A percentile compares a stretch with the other conserved stretches of the same genome.
Evolutionary conservation across 345 rosid species (phyloP).

Genomic region (Atalantia buxifolia): DNA sequence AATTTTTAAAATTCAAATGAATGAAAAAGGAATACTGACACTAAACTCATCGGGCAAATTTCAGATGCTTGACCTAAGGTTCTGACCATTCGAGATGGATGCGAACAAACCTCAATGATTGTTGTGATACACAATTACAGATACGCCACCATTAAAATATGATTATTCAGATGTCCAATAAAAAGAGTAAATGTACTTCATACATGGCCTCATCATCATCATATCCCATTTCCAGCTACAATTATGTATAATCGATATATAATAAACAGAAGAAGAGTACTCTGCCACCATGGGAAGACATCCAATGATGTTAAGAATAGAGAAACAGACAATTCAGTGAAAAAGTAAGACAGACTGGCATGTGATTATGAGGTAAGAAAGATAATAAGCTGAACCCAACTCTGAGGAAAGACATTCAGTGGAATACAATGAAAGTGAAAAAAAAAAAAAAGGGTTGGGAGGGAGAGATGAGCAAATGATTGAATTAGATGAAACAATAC

Average conservation of each 20-base stretch:
- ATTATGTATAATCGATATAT: background rate
- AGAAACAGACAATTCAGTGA: background rate
- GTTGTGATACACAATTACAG: background rate
- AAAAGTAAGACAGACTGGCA: background rate
- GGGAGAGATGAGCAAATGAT: background rate
- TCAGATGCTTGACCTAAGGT: background rate
- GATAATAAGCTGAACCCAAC: background rate
- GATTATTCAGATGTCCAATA: background rate
- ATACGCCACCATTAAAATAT: background rate
- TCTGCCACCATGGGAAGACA: background rate
- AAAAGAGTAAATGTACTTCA: background rate
- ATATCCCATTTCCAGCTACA: background rate
- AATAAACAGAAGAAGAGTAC: background rate
- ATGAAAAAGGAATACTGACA: background rate
- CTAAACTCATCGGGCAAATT: background rate
- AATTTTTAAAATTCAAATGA: background rate
- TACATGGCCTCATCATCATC: background rate
- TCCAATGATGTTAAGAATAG: background rate
- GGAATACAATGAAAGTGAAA: background rate
- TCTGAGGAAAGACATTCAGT: background rate
- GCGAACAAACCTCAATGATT: background rate
- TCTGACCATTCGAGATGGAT: background rate
- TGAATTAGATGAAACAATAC: conserved; percentile 33
- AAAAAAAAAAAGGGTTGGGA: too few species aligned
- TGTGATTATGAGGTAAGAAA: background rate